Percentiles rank a stretch among this genome's conserved stretches.
These are phyloP conservation scores for Diplocarpon mali DNA, from an alignment of 2,329 filamentous ascomycete species.

Conservation along the genomic window DNA sequence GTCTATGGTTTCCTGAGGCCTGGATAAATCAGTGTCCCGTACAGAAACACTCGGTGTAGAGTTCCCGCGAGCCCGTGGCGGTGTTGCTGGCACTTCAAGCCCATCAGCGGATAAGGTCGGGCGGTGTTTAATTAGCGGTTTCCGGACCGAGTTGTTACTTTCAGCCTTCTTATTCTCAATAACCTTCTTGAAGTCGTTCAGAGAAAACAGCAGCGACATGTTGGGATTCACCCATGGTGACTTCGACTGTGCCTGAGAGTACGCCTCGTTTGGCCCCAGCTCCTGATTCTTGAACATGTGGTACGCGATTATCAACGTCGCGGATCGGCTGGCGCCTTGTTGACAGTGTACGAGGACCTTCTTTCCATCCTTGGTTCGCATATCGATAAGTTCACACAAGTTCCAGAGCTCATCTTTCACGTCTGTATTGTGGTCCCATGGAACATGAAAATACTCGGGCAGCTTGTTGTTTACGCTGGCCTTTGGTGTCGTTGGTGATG, in stretches of 20 bases:
- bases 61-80: constrained; percentile 38
- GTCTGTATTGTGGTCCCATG: constrained; percentile 82
- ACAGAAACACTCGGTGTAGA: constrained; percentile 35
- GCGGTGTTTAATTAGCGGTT: constrained; percentile 49
- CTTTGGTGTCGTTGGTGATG: constrained; percentile 45
- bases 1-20: constrained; percentile 7
- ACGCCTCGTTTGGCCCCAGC: constrained; percentile 71
- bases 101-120: constrained; percentile 48
- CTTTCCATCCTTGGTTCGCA: constrained; percentile 60
- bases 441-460: constrained; percentile 79
- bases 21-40: constrained; percentile 14
- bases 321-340: constrained; percentile 75
- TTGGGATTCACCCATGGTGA: constrained; percentile 86
- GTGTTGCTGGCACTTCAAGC: constrained; percentile 33
- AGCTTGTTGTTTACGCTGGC: constrained; percentile 36
- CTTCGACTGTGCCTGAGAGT: constrained; percentile 67
- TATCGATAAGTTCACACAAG: constrained; percentile 67
- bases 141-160: constrained; percentile 30
- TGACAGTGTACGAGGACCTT: constrained; percentile 76
- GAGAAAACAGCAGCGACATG: constrained; percentile 84
- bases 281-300: constrained; percentile 69
- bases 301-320: constrained; percentile 78
- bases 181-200: constrained; percentile 69
- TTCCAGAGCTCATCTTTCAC: constrained; percentile 67
- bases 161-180: constrained; percentile 39